phyloP scores from a whole-genome alignment of 768 basidiomycete species.

The Mycena chlorophos region DNA sequence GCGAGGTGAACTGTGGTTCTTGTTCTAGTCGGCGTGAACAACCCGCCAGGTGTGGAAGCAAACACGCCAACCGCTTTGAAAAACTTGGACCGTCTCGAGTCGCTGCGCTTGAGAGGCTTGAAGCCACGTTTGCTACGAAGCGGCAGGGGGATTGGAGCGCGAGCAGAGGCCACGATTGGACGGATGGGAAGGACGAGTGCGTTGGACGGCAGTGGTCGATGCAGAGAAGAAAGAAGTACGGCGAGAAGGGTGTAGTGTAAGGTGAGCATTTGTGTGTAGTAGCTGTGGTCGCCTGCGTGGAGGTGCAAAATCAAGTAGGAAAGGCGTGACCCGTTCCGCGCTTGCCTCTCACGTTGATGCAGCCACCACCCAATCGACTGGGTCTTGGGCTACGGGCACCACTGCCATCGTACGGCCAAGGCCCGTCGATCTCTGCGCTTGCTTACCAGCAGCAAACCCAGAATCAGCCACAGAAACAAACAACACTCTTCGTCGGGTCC shows the following conservation, averaged over 20 bases:
- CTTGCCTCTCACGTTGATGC: slow-evolving; percentile 8
- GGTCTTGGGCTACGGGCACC: slow-evolving; percentile 88
- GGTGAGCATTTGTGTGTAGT: neutral
- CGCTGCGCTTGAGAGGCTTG: no score
- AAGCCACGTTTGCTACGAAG: no score
- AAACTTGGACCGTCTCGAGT: no score
- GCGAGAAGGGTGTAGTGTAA: neutral
- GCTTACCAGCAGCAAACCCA: slow-evolving; percentile 82
- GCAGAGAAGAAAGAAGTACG: neutral
- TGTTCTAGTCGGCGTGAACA: neutral
- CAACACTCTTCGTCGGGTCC: slow-evolving; percentile 87
- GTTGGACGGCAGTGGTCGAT: neutral
- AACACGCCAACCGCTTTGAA: no score
- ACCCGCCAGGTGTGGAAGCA: neutral
- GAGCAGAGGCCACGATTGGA: neutral
- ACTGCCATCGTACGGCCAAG: slow-evolving; percentile 86
- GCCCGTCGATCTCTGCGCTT: slow-evolving; percentile 88
- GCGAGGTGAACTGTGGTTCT: no score
- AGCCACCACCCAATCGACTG: slow-evolving; percentile 59
- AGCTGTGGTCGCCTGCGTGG: neutral
- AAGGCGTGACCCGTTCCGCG: neutral
- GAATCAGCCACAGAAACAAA: slow-evolving; percentile 54
- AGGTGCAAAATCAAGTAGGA: neutral
- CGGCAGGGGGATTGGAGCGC: no score
- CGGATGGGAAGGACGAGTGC: neutral